Percentiles rank a stretch among this genome's conserved stretches.
These are phyloP conservation scores for Zygoascus hellenicus DNA, from an alignment of 1,139 yeast species.

Conservation along the genomic window DNA sequence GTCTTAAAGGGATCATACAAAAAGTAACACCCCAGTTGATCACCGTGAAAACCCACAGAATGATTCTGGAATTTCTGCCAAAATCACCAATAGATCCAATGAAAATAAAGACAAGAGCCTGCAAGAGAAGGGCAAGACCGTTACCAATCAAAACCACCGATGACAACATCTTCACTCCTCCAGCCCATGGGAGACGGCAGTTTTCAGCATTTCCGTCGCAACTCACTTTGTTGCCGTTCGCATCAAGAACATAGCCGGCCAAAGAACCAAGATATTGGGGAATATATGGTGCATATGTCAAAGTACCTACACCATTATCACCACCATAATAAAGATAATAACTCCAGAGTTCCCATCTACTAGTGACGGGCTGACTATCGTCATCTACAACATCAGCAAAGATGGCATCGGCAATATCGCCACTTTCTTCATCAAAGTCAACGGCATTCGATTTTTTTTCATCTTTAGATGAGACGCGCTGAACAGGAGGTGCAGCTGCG, in stretches of 20 bases:
- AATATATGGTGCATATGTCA: conserved; percentile 15
- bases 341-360: conserved; percentile 15
- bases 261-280: conserved; percentile 15
- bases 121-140: conserved; percentile 15
- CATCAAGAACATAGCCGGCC: conserved; percentile 14
- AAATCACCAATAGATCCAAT: conserved; percentile 19
- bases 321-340: conserved; percentile 20
- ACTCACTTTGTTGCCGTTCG: conserved; percentile 11
- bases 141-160: conserved; percentile 15
- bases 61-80: conserved; percentile 16
- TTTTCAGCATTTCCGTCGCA: conserved; percentile 11
- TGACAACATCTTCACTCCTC: conserved; percentile 12
- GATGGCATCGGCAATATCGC: conserved; percentile 7
- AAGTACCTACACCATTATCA: conserved; percentile 18
- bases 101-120: conserved; percentile 18
- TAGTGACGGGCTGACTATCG: conserved; percentile 14
- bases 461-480: not conserved
- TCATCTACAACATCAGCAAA: conserved; percentile 12
- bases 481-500: not conserved
- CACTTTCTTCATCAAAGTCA: conserved; percentile 8
- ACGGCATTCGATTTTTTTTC: not conserved
- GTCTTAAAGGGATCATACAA: conserved; percentile 15
- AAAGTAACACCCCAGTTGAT: conserved; percentile 19
- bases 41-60: conserved; percentile 15
- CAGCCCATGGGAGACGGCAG: conserved; percentile 15